Percentiles rank a stretch among this genome's conserved stretches.
phyloP scores from a whole-genome alignment of 108 stramenopile genomes.

The Asterionellopsis glacialis region DNA sequence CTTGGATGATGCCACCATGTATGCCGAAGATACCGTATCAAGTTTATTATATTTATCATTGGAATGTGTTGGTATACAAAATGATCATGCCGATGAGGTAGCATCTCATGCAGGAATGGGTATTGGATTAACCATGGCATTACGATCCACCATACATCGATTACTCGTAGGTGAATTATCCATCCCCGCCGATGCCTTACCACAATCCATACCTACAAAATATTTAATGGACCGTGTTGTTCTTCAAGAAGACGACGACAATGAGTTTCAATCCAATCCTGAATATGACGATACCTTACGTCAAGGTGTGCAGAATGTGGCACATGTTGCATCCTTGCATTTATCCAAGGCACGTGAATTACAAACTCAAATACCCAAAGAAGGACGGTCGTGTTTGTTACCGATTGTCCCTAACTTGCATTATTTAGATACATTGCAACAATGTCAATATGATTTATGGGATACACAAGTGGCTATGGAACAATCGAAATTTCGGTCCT shows the following conservation, averaged over 20 bases:
- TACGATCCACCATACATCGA: conserved; percentile 56
- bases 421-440: conserved; percentile 54
- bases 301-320: conserved; percentile 55
- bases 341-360: conserved; percentile 49
- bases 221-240: not conserved
- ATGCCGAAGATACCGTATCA: conserved; percentile 68
- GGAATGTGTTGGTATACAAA: conserved; percentile 53
- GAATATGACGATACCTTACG: conserved; percentile 14
- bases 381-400: conserved; percentile 44
- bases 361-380: conserved; percentile 55
- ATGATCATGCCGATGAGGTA: conserved; percentile 60
- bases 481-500: not conserved
- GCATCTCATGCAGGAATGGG: conserved; percentile 74
- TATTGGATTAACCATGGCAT: conserved; percentile 60
- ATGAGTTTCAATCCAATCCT: not conserved
- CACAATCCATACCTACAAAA: not conserved
- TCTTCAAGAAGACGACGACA: not conserved
- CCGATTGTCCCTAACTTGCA: conserved; percentile 70
- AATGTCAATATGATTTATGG: conserved; percentile 67
- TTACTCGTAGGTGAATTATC: conserved; percentile 58
- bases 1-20: conserved; percentile 47
- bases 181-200: conserved; percentile 44
- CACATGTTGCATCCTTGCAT: conserved; percentile 43
- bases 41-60: conserved; percentile 65
- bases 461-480: conserved; percentile 6